These are phyloP conservation scores for Rubus parviflorus DNA, from an alignment of 306 rosid genomes.

Conservation along the genomic window DNA sequence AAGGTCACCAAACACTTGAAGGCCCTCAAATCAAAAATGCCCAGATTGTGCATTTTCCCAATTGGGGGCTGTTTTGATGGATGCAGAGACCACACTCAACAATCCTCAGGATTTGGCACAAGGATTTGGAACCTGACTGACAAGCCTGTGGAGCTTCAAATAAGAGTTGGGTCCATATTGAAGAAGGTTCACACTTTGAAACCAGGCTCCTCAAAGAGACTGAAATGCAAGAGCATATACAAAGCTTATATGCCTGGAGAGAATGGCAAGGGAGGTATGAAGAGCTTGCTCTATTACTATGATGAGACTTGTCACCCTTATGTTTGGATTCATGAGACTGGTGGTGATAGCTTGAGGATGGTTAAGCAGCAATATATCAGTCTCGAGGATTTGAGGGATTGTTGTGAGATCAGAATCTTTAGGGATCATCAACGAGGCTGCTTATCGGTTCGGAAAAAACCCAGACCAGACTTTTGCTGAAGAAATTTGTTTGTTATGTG, in stretches of 20 bases:
- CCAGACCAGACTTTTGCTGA: conserved; percentile 79
- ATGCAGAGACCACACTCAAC: conserved; percentile 64
- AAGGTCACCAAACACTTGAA: conserved; percentile 32
- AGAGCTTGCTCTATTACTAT: conserved; percentile 72
- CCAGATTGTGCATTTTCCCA: conserved; percentile 41
- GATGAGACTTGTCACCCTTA: conserved; percentile 93
- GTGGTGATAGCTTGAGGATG: conserved; percentile 75
- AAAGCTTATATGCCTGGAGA: conserved; percentile 72
- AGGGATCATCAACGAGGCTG: conserved; percentile 89
- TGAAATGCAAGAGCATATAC: conserved; percentile 81
- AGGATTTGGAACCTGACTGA: conserved; percentile 93
- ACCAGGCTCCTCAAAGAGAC: conserved; percentile 81
- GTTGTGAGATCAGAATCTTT: conserved; percentile 80
- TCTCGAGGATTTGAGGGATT: conserved; percentile 81
- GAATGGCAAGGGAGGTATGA: conserved; percentile 49
- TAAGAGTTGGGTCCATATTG: conserved; percentile 87
- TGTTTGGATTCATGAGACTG: conserved; percentile 80
- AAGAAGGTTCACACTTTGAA: conserved; percentile 78
- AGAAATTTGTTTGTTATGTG: conserved; percentile 2
- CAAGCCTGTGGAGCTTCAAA: conserved; percentile 83
- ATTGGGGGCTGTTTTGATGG: conserved; percentile 79
- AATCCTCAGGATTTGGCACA: conserved; percentile 67
- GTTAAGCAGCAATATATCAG: conserved; percentile 88
- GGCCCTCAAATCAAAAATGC: conserved; percentile 40
- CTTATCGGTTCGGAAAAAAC: conserved; percentile 74